Percentiles rank a stretch among this genome's conserved stretches.
These are phyloP conservation scores for Pythium biforme DNA, from an alignment of 352 stramenopile genomes.

Conservation along the genomic window DNA sequence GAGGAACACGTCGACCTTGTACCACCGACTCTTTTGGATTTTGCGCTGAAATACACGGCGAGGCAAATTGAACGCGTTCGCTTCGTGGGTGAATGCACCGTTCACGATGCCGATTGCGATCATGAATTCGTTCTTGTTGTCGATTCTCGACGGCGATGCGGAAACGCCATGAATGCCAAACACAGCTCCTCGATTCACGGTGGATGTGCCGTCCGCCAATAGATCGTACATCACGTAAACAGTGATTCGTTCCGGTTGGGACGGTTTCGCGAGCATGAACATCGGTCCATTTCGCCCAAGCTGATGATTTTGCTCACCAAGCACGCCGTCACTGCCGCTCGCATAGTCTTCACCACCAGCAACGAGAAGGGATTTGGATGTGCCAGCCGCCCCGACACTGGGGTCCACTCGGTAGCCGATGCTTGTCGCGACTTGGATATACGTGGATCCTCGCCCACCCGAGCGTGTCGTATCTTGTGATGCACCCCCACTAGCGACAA, in stretches of 20 bases:
- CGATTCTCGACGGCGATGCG: neutral
- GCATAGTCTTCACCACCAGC: conserved; percentile 43
- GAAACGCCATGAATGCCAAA: conserved; percentile 44
- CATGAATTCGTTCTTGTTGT: conserved; percentile 53
- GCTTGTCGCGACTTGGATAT: conserved; percentile 44
- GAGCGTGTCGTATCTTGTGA: conserved; percentile 42
- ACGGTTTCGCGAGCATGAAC: conserved; percentile 30
- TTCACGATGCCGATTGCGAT: conserved; percentile 65
- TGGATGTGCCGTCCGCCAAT: conserved; percentile 38
- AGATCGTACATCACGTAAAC: conserved; percentile 74
- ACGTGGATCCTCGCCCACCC: conserved; percentile 40
- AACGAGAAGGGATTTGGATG: conserved; percentile 66
- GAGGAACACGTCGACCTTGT: conserved; percentile 93
- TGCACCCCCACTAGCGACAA: conserved; percentile 75
- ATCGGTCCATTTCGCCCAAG: conserved; percentile 47
- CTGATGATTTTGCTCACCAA: conserved; percentile 31
- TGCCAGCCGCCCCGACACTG: conserved; percentile 63
- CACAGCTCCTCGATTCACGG: conserved; percentile 55
- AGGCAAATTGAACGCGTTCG: conserved; percentile 68
- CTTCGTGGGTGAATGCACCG: conserved; percentile 65
- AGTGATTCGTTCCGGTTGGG: conserved; percentile 58
- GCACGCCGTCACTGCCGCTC: conserved; percentile 7
- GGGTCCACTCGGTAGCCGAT: conserved; percentile 59
- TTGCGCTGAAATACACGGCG: conserved; percentile 46
- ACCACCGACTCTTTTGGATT: conserved; percentile 83